Evolutionary conservation across 352 stramenopile species (phyloP), one percentile per base, ranked within the genome.

Genomic region (Pythium insidiosum): DNA sequence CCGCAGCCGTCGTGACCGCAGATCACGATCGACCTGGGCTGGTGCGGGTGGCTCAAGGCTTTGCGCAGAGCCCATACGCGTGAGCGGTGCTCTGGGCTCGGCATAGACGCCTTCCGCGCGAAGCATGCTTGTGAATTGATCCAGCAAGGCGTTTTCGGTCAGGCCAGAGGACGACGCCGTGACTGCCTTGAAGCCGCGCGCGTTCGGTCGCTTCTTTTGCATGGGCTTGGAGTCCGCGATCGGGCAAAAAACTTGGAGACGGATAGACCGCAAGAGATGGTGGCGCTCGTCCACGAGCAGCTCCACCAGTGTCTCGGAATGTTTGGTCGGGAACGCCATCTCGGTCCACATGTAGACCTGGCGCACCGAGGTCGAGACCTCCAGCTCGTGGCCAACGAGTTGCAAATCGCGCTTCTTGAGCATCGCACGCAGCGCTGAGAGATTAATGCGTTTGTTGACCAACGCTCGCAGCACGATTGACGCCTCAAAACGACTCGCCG

Each of bases 381-480:
- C 63, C 52, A 73, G 79, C 45, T 84, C 66, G 15, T 76, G 39
- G 1, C 39, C 45, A 16, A 50, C 50, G 5, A 69, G 49, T 29
- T 48, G 47, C n/a, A 84, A 34, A 2, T 50, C 47, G 20, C 69
- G 58, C 28, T 72, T 69, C 5, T 63, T 57, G 5, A 85, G 51
- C 47, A 78, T 54, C 0, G 49, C 31, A 4, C 68, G 66, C 13
- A 85, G 54, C 6, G 73, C 63, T 0, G 43, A 47, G 7, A 81
- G 47, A 29, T 76, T 67, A 46, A 85, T 81, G 15, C 56, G 66
- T 39, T 84, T 88, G 41, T 83, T 65, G 0, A 73, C 74, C 11
- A 82, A 60, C 6, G 96, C 75, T 33, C 76, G 83, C 18, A 98
- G 61, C 16, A 92, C 94, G 24, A 96, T 93, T 7, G 85, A 73